These are phyloP conservation scores for Eimeria sp. DNA, from an alignment of 169 alveolate genomes.

Conservation along the genomic window DNA sequence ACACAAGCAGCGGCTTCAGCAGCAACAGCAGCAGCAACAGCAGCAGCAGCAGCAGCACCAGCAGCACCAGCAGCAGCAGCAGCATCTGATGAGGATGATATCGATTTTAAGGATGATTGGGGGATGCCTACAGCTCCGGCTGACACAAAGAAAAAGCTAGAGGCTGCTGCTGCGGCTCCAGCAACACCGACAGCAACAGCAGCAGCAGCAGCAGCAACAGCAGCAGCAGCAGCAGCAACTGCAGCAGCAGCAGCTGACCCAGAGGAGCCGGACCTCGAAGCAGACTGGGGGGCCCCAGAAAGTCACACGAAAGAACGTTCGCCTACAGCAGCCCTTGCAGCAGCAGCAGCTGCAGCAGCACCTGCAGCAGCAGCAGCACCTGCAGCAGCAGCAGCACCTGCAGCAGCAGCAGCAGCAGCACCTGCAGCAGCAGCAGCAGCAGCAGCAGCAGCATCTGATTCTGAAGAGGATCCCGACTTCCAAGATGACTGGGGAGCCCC, in stretches of 20 bases:
- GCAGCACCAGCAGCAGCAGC: conserved; percentile 5
- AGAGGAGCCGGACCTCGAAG: not conserved
- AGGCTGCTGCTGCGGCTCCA: not conserved
- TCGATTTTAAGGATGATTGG: not conserved
- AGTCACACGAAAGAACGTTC: not conserved
- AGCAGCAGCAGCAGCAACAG: not conserved
- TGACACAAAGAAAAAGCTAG: not conserved
- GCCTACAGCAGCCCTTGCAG: not conserved
- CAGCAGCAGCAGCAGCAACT: not conserved
- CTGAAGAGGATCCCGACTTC: conserved; percentile 27
- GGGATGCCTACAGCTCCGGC: not conserved
- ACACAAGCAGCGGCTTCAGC: too few relatives aligned
- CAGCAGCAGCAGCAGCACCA: not conserved
- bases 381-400: not conserved
- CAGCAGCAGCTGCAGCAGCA: conserved; percentile 29
- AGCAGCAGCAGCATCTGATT: conserved; percentile 6
- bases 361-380: not conserved
- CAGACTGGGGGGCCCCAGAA: not conserved
- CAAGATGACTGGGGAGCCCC: conserved; percentile 59
- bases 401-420: not conserved
- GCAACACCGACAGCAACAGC: not conserved
- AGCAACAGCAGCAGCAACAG: not conserved
- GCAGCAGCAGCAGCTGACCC: not conserved
- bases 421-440: conserved; percentile 15
- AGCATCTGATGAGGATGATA: not conserved